Base-by-base conservation (phyloP, 2,329 filamentous ascomycete species). In the Colletotrichum melonis region DNA sequence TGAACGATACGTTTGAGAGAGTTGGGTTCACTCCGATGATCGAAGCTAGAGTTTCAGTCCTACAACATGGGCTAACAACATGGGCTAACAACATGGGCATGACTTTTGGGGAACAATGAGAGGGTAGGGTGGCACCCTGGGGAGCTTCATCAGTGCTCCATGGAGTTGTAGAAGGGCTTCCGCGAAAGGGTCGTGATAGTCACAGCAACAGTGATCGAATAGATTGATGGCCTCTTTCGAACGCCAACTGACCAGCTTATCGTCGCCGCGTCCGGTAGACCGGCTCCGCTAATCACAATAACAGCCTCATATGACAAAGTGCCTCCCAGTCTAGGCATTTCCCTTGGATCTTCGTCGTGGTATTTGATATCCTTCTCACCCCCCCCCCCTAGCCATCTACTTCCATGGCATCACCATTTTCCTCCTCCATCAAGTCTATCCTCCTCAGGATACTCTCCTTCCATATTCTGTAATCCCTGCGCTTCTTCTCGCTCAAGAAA, bases 401-500 rank as follows among this genome's bases (percentile, higher is more conserved):
- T 64, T 84, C 81, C 82, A 84, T 83, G 16, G 78, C 77, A 46
- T 76, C 76, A 24, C 75, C 72, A 11, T 73, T 75, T 54, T 77
- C 78, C 66, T 80, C 78, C 76, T 89, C 85, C 57, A 88, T 80
- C 72, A 85, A 80, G 28, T 85, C 82, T 71, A 94, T 89, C 76
- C 86, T 86, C 72, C 82, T 83, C 78, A 93, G 77, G 30, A 94
- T 88, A 1, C 80, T 82, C 5, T 86, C 85, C 80, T 92, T 92
- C 94, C 94, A 97, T 22, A 80, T 80, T 57, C 80, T 84, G 79
- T 91, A 95, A 12, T 92, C 90, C 54, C 84, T 85, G 76, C 87
- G 86, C 76, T 90, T 90, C 74, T 87, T 84, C 62, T 92, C 90
- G 75, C 91, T 92, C 77, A 95, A 81, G 78, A 92, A 94, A 78